These are phyloP conservation scores for Senna tora DNA, from an alignment of 306 rosid species.

Conservation along the genomic window DNA sequence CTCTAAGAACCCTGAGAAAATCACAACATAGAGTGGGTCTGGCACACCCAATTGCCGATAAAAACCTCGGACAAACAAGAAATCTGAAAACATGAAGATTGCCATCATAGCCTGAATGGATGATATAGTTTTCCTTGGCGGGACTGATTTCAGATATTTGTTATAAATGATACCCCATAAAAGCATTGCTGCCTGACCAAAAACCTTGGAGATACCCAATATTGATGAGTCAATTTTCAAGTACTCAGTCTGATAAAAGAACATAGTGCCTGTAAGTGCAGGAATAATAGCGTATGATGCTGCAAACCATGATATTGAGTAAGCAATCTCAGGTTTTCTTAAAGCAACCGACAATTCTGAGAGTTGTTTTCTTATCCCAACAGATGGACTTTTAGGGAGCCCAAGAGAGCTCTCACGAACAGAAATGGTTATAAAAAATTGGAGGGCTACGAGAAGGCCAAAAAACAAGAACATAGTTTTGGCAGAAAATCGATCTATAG, in stretches of 20 bases:
- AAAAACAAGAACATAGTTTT: conserved; percentile 66
- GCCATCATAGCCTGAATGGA: conserved; percentile 72
- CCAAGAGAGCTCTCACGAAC: conserved; percentile 67
- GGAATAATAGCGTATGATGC: conserved; percentile 86
- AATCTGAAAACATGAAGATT: conserved; percentile 76
- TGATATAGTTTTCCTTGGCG: conserved; percentile 73
- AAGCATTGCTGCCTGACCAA: conserved; percentile 89
- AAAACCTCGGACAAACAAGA: conserved; percentile 72
- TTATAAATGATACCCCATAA: conserved; percentile 76
- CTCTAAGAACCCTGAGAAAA: conserved; percentile 80
- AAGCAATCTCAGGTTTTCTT: conserved; percentile 66
- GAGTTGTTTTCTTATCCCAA: conserved; percentile 69
- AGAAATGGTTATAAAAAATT: conserved; percentile 61
- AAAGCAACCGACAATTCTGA: conserved; percentile 61
- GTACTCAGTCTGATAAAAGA: conserved; percentile 83
- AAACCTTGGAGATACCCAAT: conserved; percentile 82
- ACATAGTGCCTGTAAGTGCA: conserved; percentile 86
- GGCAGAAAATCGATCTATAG: conserved; percentile 56
- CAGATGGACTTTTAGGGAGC: conserved; percentile 57
- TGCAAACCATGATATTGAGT: conserved; percentile 80
- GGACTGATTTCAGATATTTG: conserved; percentile 57
- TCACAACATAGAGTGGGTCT: conserved; percentile 66
- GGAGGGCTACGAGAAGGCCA: conserved; percentile 67
- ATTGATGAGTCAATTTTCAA: conserved; percentile 70
- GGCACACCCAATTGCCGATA: conserved; percentile 72